Conservation (phyloP, 768 basidiomycete species). For the Roridomyces roridus region DNA sequence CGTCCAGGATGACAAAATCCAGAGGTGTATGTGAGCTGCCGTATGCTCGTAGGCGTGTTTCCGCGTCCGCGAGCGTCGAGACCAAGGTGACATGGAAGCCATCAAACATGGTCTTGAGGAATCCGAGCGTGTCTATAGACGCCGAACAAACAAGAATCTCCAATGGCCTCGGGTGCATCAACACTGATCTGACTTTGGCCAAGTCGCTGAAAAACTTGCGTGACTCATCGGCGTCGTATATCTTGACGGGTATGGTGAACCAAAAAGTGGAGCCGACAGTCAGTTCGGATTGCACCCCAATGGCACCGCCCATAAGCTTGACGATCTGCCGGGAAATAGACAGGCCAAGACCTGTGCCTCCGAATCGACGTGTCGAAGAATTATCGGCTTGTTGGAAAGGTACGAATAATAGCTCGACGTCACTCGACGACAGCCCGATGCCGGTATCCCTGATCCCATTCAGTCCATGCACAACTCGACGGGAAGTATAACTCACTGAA, state of each 20-base stretch:
- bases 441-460: slow-evolving; percentile 63
- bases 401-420: slow-evolving; percentile 71
- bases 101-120: slow-evolving; percentile 61
- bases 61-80: slow-evolving; percentile 52
- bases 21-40: slow-evolving; percentile 40
- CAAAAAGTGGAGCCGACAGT: slow-evolving; percentile 72
- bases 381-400: slow-evolving; percentile 85
- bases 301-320: slow-evolving; percentile 77
- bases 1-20: slow-evolving; percentile 73
- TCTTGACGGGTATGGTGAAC: slow-evolving; percentile 74
- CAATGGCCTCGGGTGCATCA: slow-evolving; percentile 54
- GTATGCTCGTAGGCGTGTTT: slow-evolving; percentile 44
- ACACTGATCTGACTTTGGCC: slow-evolving; percentile 48
- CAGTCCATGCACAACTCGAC: neutral
- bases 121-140: slow-evolving; percentile 61
- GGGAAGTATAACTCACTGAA: slow-evolving; percentile 49
- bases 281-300: slow-evolving; percentile 71
- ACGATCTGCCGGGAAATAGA: slow-evolving; percentile 79
- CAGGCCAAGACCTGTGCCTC: slow-evolving; percentile 78
- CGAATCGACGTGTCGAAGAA: slow-evolving; percentile 76
- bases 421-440: slow-evolving; percentile 70
- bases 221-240: slow-evolving; percentile 61
- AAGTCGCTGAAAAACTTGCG: slow-evolving; percentile 57
- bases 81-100: slow-evolving; percentile 57
- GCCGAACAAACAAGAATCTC: slow-evolving; percentile 63